phyloP scores from a whole-genome alignment of 768 basidiomycete genomes.

The Nevesoporus exiguus region DNA sequence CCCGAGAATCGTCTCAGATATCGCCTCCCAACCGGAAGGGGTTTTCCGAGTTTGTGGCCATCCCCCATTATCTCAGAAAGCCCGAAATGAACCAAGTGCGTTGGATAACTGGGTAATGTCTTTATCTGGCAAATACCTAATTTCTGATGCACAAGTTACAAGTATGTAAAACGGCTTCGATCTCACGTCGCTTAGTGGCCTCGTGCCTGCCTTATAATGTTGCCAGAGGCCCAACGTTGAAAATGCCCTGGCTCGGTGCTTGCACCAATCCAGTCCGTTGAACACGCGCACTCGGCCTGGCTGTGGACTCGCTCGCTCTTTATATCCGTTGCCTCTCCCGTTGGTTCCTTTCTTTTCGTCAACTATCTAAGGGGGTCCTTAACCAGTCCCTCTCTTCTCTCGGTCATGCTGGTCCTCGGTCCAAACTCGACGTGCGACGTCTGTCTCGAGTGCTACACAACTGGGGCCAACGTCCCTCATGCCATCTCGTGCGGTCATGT shows the following conservation, averaged over 20 bases:
- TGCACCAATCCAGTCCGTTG: constrained; percentile 21
- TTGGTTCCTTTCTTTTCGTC: background rate
- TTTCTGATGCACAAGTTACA: constrained; percentile 11
- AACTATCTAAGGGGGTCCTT: constrained; percentile 29
- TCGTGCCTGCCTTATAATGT: constrained; percentile 36
- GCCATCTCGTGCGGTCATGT: constrained; percentile 71
- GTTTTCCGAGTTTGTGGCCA: constrained; percentile 9
- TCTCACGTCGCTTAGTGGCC: constrained; percentile 35
- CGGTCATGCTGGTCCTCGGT: constrained; percentile 63
- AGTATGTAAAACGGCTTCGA: constrained; percentile 23
- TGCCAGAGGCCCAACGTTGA: constrained; percentile 20
- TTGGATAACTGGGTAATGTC: constrained; percentile 18
- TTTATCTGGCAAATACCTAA: constrained; percentile 16
- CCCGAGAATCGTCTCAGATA: constrained; percentile 6
- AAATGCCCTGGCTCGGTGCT: constrained; percentile 21
- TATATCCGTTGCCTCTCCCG: constrained; percentile 15
- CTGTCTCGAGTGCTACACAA: constrained; percentile 62
- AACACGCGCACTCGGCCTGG: constrained; percentile 33
- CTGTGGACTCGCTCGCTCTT: constrained; percentile 17
- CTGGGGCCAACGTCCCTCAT: constrained; percentile 53
- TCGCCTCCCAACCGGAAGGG: constrained; percentile 7
- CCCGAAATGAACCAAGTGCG: constrained; percentile 27
- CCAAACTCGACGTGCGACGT: constrained; percentile 70
- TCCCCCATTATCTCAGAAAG: constrained; percentile 21
- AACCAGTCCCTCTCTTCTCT: constrained; percentile 30